Evolutionary conservation across 345 rosid genomes (phyloP).

Genomic region (Adansonia digitata): DNA sequence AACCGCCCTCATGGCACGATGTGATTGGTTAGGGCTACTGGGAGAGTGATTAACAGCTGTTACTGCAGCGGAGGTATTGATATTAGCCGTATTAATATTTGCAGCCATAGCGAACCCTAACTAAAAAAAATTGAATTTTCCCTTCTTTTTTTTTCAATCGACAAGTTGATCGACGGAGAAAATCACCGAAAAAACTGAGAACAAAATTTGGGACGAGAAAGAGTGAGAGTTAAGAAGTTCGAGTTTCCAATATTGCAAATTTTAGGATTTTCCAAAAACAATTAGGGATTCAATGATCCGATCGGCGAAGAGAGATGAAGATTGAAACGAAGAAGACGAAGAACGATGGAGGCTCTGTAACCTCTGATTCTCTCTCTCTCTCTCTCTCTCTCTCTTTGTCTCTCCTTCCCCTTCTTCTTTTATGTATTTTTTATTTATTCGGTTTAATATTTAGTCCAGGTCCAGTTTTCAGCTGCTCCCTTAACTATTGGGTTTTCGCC

Average conservation of each 20-base stretch:
- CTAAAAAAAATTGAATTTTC: background rate
- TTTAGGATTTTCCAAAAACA: background rate
- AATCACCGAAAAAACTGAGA: background rate
- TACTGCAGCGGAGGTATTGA: constrained; percentile 3
- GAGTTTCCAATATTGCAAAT: background rate
- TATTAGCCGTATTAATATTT: constrained; percentile 2
- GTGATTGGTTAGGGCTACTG: constrained; percentile 21
- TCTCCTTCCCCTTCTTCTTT: background rate
- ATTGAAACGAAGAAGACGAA: background rate
- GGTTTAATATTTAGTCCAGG: background rate
- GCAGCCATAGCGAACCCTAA: constrained; percentile 8
- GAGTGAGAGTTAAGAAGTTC: background rate
- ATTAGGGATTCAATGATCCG: background rate
- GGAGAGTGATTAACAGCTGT: constrained; percentile 10
- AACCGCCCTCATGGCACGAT: constrained; percentile 4
- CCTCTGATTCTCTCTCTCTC: constrained; percentile 7
- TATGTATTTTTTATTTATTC: background rate
- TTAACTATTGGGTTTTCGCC: background rate
- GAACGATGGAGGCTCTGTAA: constrained; percentile 13
- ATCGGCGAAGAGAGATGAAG: constrained; percentile 10
- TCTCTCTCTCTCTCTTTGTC: constrained; percentile 10
- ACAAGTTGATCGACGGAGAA: constrained; percentile 8
- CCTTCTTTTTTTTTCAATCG: background rate
- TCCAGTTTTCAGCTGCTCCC: too few relatives aligned
- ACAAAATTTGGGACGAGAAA: background rate